Base-by-base conservation (phyloP, 441 rosid species). In the Melastoma candidum region DNA sequence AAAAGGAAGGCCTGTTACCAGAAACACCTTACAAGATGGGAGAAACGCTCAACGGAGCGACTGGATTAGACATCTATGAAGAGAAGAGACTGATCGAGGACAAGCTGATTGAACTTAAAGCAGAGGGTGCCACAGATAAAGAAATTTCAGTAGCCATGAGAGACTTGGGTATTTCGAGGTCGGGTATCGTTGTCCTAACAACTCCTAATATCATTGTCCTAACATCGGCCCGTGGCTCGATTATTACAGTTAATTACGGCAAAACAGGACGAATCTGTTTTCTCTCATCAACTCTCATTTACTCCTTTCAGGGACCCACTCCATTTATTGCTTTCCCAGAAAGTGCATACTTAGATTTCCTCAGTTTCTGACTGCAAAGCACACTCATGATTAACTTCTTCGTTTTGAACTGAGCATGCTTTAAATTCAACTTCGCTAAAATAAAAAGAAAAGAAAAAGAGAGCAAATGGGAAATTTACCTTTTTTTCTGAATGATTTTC, bases 131-230 rank as follows among this genome's bases (percentile, higher is more conserved):
- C 44, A 51, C 78, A 0, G 67, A 67, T 12, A 58, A 77, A 51
- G 78, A 46, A 43, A 77, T 80, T 49, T 65, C 76, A 0, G 53
- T 51, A 32, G 70, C 75, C 22, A 77, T 86, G 89, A 84, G 81
- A 62, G 77, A 79, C 69, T 63, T 86, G 26, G 94, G 94, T 59
- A 71, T 90, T 52, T 5, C 72, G 54, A 78, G 90, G 95, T 83
- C 5, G 46, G 6, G 48, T 9, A 10, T 58, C 5, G 1, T 27
- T 51, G 2, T 5, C 5, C 44, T 12, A 17, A 17, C 1, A 17
- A 1, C 22, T 17, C 22, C 22, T 17, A 17, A 17, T 17, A 17
- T 17, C 22, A 17, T 17, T 17, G 22, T 17, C 22, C 22, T 17
- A 17, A 17, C 22, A 17, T 17, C 22, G 22, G 1, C 22, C 22